A percentile compares a stretch with the other conserved stretches of the same genome.
These are phyloP conservation scores for Ramaria sp. DNA, from an alignment of 768 basidiomycete genomes.

Conservation along the genomic window DNA sequence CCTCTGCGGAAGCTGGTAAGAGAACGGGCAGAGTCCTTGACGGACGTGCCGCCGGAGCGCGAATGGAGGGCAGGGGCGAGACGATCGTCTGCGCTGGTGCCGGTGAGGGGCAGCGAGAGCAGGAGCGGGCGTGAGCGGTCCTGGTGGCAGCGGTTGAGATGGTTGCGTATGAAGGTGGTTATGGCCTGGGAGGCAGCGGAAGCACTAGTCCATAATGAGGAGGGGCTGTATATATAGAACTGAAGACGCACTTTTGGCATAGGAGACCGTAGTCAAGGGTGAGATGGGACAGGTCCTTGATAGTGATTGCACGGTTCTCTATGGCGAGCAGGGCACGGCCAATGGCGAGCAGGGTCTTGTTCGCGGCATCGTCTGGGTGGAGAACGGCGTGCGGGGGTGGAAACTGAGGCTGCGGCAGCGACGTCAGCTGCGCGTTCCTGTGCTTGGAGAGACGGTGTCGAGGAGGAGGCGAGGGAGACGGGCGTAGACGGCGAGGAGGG, in stretches of 20 bases:
- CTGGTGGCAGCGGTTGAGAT: constrained; percentile 62
- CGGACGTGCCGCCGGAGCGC: constrained; percentile 51
- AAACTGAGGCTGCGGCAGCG: constrained; percentile 24
- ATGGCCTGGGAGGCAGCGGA: constrained; percentile 76
- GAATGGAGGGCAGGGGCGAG: constrained; percentile 63
- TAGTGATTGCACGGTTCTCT: constrained; percentile 75
- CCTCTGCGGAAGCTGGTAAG: constrained; percentile 68
- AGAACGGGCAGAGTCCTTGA: constrained; percentile 21
- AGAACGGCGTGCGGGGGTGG: constrained; percentile 56
- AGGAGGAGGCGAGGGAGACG: neutral
- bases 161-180: constrained; percentile 70
- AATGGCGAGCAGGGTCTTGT: constrained; percentile 64
- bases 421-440: no score
- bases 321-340: constrained; percentile 65
- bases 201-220: constrained; percentile 30
- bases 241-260: constrained; percentile 61
- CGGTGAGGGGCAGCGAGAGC: constrained; percentile 59
- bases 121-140: constrained; percentile 53
- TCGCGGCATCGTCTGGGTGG: constrained; percentile 62
- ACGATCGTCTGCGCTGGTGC: constrained; percentile 62
- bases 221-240: constrained; percentile 11
- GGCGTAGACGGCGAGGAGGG: constrained; percentile 8
- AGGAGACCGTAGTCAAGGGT: constrained; percentile 50
- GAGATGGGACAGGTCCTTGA: constrained; percentile 75
- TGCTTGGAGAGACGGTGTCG: neutral